A percentile compares a stretch with the other conserved stretches of the same genome.
phyloP scores from a whole-genome alignment of 78 protist genomes.

The Bigelowiella natans region DNA sequence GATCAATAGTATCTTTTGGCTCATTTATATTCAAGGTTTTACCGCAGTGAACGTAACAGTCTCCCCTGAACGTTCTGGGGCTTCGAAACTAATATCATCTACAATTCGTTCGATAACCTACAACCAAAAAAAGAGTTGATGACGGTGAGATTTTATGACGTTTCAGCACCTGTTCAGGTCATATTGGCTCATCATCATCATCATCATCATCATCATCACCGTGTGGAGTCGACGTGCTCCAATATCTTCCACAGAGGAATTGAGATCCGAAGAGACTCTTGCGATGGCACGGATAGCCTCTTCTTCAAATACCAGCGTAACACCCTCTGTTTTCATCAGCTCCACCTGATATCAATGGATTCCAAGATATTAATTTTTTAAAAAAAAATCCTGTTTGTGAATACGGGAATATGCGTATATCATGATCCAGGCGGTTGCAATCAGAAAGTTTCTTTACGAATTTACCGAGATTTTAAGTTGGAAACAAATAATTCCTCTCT shows the following conservation, averaged over 20 bases:
- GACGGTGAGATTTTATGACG: too few species aligned
- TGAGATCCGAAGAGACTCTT: not conserved
- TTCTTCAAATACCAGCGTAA: slow-evolving; percentile 50
- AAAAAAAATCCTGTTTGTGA: not conserved
- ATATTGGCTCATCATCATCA: too few species aligned
- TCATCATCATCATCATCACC: too few species aligned
- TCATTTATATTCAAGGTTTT: too few species aligned
- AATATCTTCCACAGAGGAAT: not conserved
- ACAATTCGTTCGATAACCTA: not conserved
- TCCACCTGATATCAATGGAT: not conserved
- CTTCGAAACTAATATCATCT: not conserved
- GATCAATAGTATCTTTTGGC: too few species aligned
- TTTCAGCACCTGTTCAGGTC: too few species aligned
- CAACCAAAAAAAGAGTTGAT: too few species aligned
- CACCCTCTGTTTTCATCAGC: slow-evolving; percentile 33
- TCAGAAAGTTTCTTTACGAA: not conserved
- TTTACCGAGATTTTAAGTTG: slow-evolving; percentile 49
- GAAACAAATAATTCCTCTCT: too few species aligned
- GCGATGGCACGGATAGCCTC: slow-evolving; percentile 63
- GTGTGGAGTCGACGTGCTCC: not conserved
- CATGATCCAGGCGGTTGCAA: too few species aligned
- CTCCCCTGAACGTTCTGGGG: not conserved
- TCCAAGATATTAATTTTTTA: not conserved
- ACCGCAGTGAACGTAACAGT: not conserved
- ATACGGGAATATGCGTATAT: not conserved